Evolutionary conservation across 2,329 filamentous ascomycete genomes (phyloP), one percentile per base, ranked within the genome.

Genomic region (Zalaria sp.): DNA sequence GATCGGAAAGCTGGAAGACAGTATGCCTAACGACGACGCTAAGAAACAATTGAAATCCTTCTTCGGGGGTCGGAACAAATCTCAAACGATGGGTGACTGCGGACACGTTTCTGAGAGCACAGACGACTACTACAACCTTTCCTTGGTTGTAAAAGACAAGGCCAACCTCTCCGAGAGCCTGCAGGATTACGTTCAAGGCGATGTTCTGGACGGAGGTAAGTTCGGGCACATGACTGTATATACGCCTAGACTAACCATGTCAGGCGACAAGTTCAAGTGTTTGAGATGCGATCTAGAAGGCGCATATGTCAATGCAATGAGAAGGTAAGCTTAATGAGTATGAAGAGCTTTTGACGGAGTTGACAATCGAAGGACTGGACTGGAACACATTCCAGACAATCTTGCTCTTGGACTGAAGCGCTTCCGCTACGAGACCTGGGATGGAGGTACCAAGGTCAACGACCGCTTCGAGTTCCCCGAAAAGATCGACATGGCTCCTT

Each of bases 241-340:
- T n/a, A n/a, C 8, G n/a, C n/a, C 31, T 8, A 31, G 38, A 27
- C 27, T 39, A 44, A 44, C 35, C 3, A 5, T 25, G 27, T 38
- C 50, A 81, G 87, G 94, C 53, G 96, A 98, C 67, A 95, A 94
- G 64, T 98, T 96, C 68, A 93, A 93, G 49, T 98, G 91, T 63
- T 88, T 87, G 27, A 82, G 77, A 4, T 98, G 91, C 57, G 83
- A 86, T 47, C 76, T 77, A 7, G 45, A 48, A 27, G 56, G 52
- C 5, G 50, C 91, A 36, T 60, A 68, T 52, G 91, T 98, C 10
- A 83, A 95, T 60, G 91, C 91, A 18, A 85, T 96, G 49, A 95
- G 94, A 39, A 50, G 55, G 31, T 34, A 8, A 34, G 31, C 31
- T 34, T n/a, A 8, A 34, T 34, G 8, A 34, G 8, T 34, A 8